phyloP scores from a whole-genome alignment of 495 filamentous ascomycete species.

The Hypoxylon rickii region DNA sequence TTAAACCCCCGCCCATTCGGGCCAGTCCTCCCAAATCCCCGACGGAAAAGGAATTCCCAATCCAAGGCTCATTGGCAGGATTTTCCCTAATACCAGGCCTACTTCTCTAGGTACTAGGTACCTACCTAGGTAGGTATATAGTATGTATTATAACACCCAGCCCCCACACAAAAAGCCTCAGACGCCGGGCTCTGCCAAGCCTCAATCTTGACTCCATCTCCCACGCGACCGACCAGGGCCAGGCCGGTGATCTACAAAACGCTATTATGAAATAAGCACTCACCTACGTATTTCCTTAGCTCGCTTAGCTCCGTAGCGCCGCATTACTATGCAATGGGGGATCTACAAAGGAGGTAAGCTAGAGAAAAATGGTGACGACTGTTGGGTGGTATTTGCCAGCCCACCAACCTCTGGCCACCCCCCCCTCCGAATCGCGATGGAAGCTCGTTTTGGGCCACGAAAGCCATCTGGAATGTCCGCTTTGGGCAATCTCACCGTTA shows the following conservation, averaged over 20 bases:
- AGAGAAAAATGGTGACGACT: constrained; percentile 15
- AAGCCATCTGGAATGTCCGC: constrained; percentile 11
- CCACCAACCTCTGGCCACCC: neutral
- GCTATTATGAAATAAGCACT: constrained; percentile 30
- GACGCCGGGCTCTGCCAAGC: constrained; percentile 30
- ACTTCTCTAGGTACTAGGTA: too few relatives aligned
- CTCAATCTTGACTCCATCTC: constrained; percentile 26
- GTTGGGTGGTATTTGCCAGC: constrained; percentile 17
- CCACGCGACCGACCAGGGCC: constrained; percentile 35
- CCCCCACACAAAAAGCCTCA: constrained; percentile 23
- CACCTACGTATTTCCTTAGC: constrained; percentile 25
- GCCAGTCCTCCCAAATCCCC: constrained; percentile 29
- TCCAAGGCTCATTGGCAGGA: constrained; percentile 24
- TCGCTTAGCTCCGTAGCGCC: constrained; percentile 21
- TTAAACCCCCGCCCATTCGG: constrained; percentile 27
- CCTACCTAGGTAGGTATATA: too few relatives aligned
- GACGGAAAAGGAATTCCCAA: constrained; percentile 30
- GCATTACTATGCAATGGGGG: constrained; percentile 30
- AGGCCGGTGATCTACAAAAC: constrained; percentile 29
- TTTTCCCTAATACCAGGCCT: too few relatives aligned
- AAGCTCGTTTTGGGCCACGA: too few relatives aligned
- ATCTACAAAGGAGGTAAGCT: constrained; percentile 13
- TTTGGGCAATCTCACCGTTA: constrained; percentile 19
- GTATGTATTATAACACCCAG: too few relatives aligned
- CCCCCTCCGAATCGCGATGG: constrained; percentile 9